Base-by-base conservation (phyloP, 306 rosid species). In the Hylodesmum podocarpum region DNA sequence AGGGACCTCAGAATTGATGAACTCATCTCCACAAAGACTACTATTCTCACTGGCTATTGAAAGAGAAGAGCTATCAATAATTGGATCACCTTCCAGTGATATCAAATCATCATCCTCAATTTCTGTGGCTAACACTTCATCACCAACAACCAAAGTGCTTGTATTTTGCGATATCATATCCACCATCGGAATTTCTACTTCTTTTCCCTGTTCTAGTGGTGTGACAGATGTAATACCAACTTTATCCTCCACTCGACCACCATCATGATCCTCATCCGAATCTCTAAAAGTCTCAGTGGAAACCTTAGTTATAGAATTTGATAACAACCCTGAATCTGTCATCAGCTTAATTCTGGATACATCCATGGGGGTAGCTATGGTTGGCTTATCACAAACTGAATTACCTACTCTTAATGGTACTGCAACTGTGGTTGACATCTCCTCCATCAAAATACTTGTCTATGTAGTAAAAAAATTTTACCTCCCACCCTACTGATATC, bases 321-420 rank as follows among this genome's bases (percentile, higher is more conserved):
- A 81, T 58, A 87, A 61, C 84, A 90, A 83, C 22, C 81, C 88
- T 5, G 84, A 74, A 83, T 89, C 93, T 19, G 88, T 74, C 96
- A 90, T 88, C 68, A 93, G 86, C 89, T 88, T 86, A 75, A 90
- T 88, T 68, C 88, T 86, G 66, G 92, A 81, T 84, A 93, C 80
- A 75, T 90, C 91, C 84, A 87, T 64, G 83, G 80, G 90, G 51
- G 81, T 80, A 51, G 89, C 87, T 76, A 85, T 77, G 66, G 81
- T 80, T 80, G 89, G 83, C 80, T 86, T 88, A 85, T 92, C 96
- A 79, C 91, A 88, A 70, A 90, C 87, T 46, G 92, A 86, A 83
- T 88, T 86, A 86, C 94, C 97, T 87, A 89, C 85, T 65, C 87
- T 76, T 57, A 87, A 87, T 84, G 97, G 92, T 86, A 90, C 88